A percentile compares a stretch with the other conserved stretches of the same genome.
These are phyloP conservation scores for Backusella sp. DNA, from an alignment of 192 early-diverging fungal genomes.

Conservation along the genomic window DNA sequence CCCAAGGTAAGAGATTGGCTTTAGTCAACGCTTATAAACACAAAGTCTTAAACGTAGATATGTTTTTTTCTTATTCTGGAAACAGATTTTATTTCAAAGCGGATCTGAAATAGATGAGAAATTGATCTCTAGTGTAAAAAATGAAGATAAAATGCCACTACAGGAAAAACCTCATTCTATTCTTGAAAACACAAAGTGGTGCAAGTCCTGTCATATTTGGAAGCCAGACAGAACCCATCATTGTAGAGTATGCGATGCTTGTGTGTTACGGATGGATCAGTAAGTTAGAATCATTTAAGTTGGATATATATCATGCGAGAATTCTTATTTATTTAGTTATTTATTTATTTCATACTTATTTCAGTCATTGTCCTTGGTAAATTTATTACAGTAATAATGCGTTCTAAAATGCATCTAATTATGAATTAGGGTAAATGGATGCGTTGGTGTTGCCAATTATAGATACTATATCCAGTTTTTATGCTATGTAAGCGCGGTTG, in stretches of 20 bases:
- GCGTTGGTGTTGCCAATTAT: slow-evolving; percentile 48
- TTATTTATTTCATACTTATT: background rate
- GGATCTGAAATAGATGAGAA: background rate
- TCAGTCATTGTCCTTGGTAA: slow-evolving; percentile 46
- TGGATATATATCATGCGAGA: background rate
- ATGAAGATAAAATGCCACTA: background rate
- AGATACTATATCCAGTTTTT: slow-evolving; percentile 40
- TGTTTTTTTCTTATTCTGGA: background rate
- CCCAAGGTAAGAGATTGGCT: slow-evolving; percentile 22
- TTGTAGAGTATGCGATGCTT: slow-evolving; percentile 47
- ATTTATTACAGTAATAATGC: background rate
- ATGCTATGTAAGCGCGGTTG: slow-evolving; percentile 23
- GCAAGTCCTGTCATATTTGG: slow-evolving; percentile 40
- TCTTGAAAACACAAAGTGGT: slow-evolving; percentile 32
- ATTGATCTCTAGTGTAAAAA: background rate
- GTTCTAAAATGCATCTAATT: background rate
- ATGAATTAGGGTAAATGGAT: slow-evolving; percentile 46
- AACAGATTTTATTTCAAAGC: slow-evolving; percentile 13
- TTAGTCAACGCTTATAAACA: no score
- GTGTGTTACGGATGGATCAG: slow-evolving; percentile 59
- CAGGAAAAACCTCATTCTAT: background rate
- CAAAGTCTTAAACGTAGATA: background rate
- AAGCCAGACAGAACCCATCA: slow-evolving; percentile 58
- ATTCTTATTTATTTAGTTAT: background rate
- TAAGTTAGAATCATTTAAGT: slow-evolving; percentile 11